These are phyloP conservation scores for Zygoascus tannicola DNA, from an alignment of 805 yeast genomes.

Conservation along the genomic window DNA sequence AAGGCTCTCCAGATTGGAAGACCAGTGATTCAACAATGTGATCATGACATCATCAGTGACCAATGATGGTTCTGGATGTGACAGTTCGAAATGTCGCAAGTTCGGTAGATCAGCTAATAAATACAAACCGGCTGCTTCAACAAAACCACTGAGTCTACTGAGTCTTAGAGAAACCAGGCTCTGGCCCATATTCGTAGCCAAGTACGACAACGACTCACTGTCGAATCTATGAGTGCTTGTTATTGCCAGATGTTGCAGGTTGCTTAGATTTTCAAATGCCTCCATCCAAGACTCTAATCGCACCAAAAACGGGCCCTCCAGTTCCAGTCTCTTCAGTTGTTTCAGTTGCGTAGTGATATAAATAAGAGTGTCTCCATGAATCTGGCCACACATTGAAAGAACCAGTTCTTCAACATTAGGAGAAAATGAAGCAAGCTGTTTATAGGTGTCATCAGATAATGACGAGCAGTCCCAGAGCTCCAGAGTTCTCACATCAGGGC, in stretches of 20 bases:
- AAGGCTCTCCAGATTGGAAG: slow-evolving; percentile 49
- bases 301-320: slow-evolving; percentile 87
- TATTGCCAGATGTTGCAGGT: slow-evolving; percentile 50
- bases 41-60: slow-evolving; percentile 60
- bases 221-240: slow-evolving; percentile 78
- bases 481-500: slow-evolving; percentile 44
- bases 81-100: slow-evolving; percentile 51
- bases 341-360: slow-evolving; percentile 54
- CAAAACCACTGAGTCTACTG: slow-evolving; percentile 64
- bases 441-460: slow-evolving; percentile 53
- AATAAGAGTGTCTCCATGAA: slow-evolving; percentile 64
- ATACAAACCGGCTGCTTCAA: slow-evolving; percentile 46
- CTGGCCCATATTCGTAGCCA: slow-evolving; percentile 38
- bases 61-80: slow-evolving; percentile 35
- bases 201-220: slow-evolving; percentile 49
- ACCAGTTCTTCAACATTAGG: slow-evolving; percentile 60
- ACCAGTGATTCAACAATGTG: slow-evolving; percentile 41
- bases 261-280: slow-evolving; percentile 48
- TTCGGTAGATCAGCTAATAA: slow-evolving; percentile 53
- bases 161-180: slow-evolving; percentile 47
- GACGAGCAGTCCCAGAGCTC: slow-evolving; percentile 92
- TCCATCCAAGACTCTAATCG: slow-evolving; percentile 68
- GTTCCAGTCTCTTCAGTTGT: slow-evolving; percentile 43
- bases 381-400: slow-evolving; percentile 86
- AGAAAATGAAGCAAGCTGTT: slow-evolving; percentile 65